Percentiles rank a stretch among this genome's conserved stretches.
phyloP scores from a whole-genome alignment of 2,329 filamentous ascomycete species.

The Sporothrix schenckii region DNA sequence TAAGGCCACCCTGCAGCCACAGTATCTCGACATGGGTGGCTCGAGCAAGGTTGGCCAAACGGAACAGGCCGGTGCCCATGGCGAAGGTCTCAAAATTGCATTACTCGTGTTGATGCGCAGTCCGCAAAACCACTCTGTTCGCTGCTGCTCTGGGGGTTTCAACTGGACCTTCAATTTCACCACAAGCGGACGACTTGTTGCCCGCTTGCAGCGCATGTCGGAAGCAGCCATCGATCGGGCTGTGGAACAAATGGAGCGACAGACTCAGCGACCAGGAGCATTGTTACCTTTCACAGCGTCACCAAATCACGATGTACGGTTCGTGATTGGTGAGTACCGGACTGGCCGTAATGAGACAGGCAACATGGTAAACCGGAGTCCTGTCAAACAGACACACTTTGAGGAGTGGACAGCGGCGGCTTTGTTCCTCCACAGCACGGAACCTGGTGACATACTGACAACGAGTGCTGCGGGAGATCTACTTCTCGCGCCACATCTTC shows the following conservation, averaged over 20 bases:
- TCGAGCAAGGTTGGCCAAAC: slow-evolving; percentile 38
- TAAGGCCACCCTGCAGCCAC: slow-evolving; percentile 40
- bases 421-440: neutral
- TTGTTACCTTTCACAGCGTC: neutral
- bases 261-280: neutral
- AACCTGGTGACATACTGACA: neutral
- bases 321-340: slow-evolving; percentile 37
- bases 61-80: slow-evolving; percentile 40
- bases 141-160: slow-evolving; percentile 39
- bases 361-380: neutral
- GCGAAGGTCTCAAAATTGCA: slow-evolving; percentile 43
- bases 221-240: neutral
- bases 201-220: slow-evolving; percentile 26
- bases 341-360: slow-evolving; percentile 32
- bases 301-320: slow-evolving; percentile 33
- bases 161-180: slow-evolving; percentile 43
- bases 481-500: neutral
- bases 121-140: slow-evolving; percentile 39
- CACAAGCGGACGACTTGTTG: slow-evolving; percentile 29
- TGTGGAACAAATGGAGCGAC: neutral
- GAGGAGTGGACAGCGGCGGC: neutral
- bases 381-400: neutral
- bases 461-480: neutral
- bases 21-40: slow-evolving; percentile 41
- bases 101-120: slow-evolving; percentile 41